Evolutionary conservation across 2,329 filamentous ascomycete genomes (phyloP).

Genomic region (Colletotrichum paranaense): DNA sequence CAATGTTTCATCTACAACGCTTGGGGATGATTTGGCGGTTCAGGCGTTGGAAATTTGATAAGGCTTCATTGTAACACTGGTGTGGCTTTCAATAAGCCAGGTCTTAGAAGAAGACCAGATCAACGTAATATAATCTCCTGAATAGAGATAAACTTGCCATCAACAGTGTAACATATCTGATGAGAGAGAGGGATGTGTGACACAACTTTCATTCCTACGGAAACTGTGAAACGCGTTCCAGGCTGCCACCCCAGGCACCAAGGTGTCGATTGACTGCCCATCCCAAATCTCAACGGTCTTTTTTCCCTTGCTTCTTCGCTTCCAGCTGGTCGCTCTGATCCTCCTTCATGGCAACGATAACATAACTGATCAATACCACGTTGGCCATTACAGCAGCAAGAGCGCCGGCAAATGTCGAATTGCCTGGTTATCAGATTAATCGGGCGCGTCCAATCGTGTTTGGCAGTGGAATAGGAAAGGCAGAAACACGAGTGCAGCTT

Average conservation of each 20-base stretch:
- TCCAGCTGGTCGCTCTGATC: conserved; percentile 66
- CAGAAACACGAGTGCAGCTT: conserved; percentile 37
- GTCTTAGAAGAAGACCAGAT: not conserved
- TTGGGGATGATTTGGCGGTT: not conserved
- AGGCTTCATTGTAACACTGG: not conserved
- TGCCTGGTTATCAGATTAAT: conserved; percentile 66
- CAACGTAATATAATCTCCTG: not conserved
- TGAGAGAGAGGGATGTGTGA: too few species aligned
- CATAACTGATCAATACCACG: conserved; percentile 88
- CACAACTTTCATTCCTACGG: not conserved
- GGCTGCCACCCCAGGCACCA: not conserved
- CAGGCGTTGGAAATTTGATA: not conserved
- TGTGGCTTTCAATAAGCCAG: not conserved
- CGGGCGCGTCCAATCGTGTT: too few species aligned
- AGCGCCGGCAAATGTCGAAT: conserved; percentile 87
- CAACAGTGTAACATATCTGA: not conserved
- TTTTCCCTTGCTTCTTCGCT: conserved; percentile 60
- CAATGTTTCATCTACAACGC: not conserved
- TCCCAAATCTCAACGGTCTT: conserved; percentile 51
- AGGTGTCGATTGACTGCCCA: not conserved
- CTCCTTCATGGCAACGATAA: conserved; percentile 91
- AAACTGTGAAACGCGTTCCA: not conserved
- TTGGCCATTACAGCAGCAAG: conserved; percentile 92
- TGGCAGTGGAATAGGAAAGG: too few species aligned
- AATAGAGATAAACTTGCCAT: not conserved